These are phyloP conservation scores for Actinomortierella wolfii DNA, from an alignment of 371 early-diverging fungal species.

Conservation along the genomic window DNA sequence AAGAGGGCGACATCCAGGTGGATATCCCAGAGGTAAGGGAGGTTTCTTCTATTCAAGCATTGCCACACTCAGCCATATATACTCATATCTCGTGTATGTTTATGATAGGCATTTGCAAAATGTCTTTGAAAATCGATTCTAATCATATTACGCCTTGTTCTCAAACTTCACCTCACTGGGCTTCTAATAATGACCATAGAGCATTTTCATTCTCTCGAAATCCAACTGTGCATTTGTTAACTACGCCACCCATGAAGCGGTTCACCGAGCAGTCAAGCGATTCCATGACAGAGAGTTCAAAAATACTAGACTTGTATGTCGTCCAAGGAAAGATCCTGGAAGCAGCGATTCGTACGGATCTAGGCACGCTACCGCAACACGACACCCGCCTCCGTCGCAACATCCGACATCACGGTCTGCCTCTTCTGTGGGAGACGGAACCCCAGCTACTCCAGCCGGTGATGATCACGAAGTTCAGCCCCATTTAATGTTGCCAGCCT, in stretches of 20 bases:
- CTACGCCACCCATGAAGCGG: constrained; percentile 50
- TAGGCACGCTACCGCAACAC: not conserved
- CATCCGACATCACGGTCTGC: not conserved
- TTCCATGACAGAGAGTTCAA: constrained; percentile 52
- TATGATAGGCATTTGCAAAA: not conserved
- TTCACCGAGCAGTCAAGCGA: constrained; percentile 44
- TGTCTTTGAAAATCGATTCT: constrained; percentile 1
- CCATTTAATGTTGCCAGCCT: too few species aligned
- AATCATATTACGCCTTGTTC: not conserved
- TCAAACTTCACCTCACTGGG: not conserved
- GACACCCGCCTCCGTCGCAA: constrained; percentile 2
- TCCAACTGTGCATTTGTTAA: constrained; percentile 54
- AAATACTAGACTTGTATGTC: constrained; percentile 46
- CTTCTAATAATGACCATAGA: too few species aligned
- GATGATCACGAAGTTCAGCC: too few species aligned
- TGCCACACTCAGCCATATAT: too few species aligned
- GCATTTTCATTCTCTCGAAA: constrained; percentile 49
- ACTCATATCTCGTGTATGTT: not conserved
- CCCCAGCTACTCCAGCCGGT: too few species aligned
- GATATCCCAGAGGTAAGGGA: constrained; percentile 32
- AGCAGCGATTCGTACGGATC: constrained; percentile 10
- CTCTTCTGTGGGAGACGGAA: too few species aligned
- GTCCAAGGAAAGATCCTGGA: constrained; percentile 48
- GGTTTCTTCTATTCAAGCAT: not conserved
- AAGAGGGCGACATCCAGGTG: constrained; percentile 28